Conservation (phyloP, 2,329 filamentous ascomycete species). For the Metarhizium humberi region DNA sequence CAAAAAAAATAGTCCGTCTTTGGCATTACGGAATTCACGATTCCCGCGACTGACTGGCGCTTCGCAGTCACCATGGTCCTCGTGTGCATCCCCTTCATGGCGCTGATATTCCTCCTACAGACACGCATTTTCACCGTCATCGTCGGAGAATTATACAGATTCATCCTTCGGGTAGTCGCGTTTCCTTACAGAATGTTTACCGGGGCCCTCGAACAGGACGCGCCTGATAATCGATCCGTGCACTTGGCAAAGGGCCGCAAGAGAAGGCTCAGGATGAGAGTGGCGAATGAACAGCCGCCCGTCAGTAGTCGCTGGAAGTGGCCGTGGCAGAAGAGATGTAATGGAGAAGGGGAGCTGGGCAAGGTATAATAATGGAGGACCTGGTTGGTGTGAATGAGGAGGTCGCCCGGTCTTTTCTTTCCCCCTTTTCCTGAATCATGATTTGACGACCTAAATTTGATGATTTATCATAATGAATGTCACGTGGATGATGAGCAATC, state of each 20-base stretch:
- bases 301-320: neutral
- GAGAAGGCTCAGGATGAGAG: conserved; percentile 9
- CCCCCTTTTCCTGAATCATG: no score
- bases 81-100: conserved; percentile 43
- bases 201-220: neutral
- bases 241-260: conserved; percentile 8
- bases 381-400: neutral
- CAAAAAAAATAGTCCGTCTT: conserved; percentile 34
- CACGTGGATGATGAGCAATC: no score
- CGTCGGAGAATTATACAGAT: conserved; percentile 9
- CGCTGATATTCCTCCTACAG: conserved; percentile 36
- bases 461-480: no score
- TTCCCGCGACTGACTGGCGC: conserved; percentile 31
- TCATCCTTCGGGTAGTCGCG: neutral
- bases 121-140: conserved; percentile 26
- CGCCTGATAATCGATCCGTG: neutral
- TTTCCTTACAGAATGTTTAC: neutral
- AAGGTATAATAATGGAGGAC: conserved; percentile 1
- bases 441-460: no score
- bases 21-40: conserved; percentile 39
- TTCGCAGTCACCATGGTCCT: conserved; percentile 55
- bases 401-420: no score
- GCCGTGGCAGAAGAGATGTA: conserved; percentile 1
- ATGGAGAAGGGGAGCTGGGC: conserved; percentile 4
- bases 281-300: neutral